Percentiles rank a stretch among this genome's conserved stretches.
phyloP scores from a whole-genome alignment of 1,284 basidiomycete genomes.

The Cryptococcus floricola region DNA sequence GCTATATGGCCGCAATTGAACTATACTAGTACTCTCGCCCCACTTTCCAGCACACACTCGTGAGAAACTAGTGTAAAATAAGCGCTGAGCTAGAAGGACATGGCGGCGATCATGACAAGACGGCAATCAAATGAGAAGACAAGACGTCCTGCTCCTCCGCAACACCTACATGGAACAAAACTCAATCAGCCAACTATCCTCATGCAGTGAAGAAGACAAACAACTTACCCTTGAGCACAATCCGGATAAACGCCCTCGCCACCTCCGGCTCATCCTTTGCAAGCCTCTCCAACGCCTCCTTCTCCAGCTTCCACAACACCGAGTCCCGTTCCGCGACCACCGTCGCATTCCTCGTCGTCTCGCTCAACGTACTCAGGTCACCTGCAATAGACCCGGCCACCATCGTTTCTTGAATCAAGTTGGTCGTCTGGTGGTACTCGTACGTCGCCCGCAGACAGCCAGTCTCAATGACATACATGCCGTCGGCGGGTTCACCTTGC shows the following conservation, averaged over 20 bases:
- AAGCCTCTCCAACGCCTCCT: constrained; percentile 57
- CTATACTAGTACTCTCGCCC: too few species aligned
- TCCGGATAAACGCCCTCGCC: constrained; percentile 63
- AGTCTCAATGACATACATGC: constrained; percentile 77
- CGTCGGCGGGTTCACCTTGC: constrained; percentile 70
- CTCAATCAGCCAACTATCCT: background rate
- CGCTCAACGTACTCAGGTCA: constrained; percentile 75
- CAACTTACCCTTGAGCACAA: constrained; percentile 72
- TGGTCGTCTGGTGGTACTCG: constrained; percentile 64
- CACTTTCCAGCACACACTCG: too few species aligned
- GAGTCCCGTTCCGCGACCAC: constrained; percentile 73
- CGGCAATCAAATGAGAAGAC: constrained; percentile 1
- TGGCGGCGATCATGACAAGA: background rate
- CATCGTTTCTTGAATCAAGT: constrained; percentile 77
- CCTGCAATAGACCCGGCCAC: constrained; percentile 86
- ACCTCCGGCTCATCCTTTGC: constrained; percentile 64
- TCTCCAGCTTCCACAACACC: constrained; percentile 73
- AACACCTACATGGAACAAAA: constrained; percentile 27
- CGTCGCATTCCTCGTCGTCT: constrained; percentile 74
- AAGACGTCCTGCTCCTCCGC: constrained; percentile 48
- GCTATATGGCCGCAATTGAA: too few species aligned
- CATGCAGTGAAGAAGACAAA: background rate
- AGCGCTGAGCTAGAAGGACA: too few species aligned
- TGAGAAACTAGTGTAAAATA: too few species aligned
- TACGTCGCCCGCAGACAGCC: constrained; percentile 80